A percentile compares a stretch with the other conserved stretches of the same genome.
phyloP scores from a whole-genome alignment of 2,329 filamentous ascomycete species.

The Cryphonectria japonica region DNA sequence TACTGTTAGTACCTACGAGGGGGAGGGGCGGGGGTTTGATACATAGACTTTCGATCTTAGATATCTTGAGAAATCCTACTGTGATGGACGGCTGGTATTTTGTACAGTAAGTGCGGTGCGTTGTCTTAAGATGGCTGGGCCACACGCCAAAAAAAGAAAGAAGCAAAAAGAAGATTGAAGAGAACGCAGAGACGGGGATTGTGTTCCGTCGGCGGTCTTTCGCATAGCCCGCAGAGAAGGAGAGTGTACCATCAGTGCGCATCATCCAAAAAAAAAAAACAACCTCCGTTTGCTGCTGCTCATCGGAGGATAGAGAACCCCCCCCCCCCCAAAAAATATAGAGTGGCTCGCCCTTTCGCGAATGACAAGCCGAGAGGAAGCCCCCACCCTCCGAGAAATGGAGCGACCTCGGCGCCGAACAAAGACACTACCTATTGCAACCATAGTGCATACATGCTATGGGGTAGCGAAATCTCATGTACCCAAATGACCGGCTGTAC shows the following conservation, averaged over 20 bases:
- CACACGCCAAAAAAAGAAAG: neutral
- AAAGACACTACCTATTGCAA: neutral
- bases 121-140: neutral
- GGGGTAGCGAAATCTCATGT: neutral
- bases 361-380: neutral
- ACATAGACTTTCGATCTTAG: too few relatives aligned
- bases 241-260: neutral
- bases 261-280: neutral
- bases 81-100: too few relatives aligned
- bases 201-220: neutral
- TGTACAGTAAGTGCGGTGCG: too few relatives aligned
- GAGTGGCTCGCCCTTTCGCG: slow-evolving; percentile 3
- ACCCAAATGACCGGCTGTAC: neutral
- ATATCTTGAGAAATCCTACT: too few relatives aligned
- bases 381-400: neutral
- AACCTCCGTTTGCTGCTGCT: neutral
- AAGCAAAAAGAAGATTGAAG: neutral
- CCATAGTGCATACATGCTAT: neutral
- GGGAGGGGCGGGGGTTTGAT: too few relatives aligned
- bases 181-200: neutral
- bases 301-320: neutral
- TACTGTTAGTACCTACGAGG: neutral
- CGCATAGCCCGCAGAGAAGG: too few relatives aligned
- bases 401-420: slow-evolving; percentile 6
- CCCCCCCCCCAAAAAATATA: neutral